A percentile compares a stretch with the other conserved stretches of the same genome.
These are phyloP conservation scores for Aspergillus tanneri DNA, from an alignment of 2,329 filamentous ascomycete genomes.

Conservation along the genomic window DNA sequence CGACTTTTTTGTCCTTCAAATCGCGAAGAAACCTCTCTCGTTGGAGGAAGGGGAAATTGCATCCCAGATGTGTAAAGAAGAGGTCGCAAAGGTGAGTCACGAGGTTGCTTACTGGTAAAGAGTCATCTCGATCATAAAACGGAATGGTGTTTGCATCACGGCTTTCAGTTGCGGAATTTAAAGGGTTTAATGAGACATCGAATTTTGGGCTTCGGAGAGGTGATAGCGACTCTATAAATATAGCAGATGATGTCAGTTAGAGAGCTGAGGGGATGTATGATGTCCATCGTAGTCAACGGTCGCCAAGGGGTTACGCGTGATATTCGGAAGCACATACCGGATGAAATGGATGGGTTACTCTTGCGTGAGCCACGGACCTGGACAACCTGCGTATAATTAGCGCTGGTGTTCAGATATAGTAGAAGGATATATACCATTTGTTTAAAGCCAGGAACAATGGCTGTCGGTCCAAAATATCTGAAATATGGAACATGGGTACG, in stretches of 20 bases:
- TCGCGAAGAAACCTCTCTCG: slow-evolving; percentile 70
- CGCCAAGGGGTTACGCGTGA: not conserved
- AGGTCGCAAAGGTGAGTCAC: slow-evolving; percentile 75
- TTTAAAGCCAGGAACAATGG: slow-evolving; percentile 88
- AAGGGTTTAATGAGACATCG: slow-evolving; percentile 19
- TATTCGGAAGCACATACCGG: slow-evolving; percentile 30
- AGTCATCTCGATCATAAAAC: slow-evolving; percentile 72
- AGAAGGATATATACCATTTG: slow-evolving; percentile 68
- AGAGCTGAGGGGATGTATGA: not conserved
- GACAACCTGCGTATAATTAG: slow-evolving; percentile 32
- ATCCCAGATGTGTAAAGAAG: slow-evolving; percentile 80
- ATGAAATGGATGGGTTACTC: slow-evolving; percentile 42
- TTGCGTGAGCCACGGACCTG: slow-evolving; percentile 58
- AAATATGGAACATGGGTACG: slow-evolving; percentile 72
- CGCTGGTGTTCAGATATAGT: not conserved
- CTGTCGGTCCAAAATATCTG: slow-evolving; percentile 84
- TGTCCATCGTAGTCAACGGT: not conserved
- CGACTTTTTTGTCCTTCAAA: slow-evolving; percentile 75
- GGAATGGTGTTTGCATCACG: slow-evolving; percentile 54
- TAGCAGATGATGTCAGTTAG: not conserved
- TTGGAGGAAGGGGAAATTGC: slow-evolving; percentile 80
- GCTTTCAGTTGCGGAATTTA: slow-evolving; percentile 27
- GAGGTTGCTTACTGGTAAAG: slow-evolving; percentile 68
- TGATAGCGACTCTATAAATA: slow-evolving; percentile 34
- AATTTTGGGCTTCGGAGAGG: slow-evolving; percentile 37